Percentiles rank a stretch among this genome's conserved stretches.
Conservation (phyloP, 352 stramenopile genomes). For the Phytophthora agathidicida region DNA sequence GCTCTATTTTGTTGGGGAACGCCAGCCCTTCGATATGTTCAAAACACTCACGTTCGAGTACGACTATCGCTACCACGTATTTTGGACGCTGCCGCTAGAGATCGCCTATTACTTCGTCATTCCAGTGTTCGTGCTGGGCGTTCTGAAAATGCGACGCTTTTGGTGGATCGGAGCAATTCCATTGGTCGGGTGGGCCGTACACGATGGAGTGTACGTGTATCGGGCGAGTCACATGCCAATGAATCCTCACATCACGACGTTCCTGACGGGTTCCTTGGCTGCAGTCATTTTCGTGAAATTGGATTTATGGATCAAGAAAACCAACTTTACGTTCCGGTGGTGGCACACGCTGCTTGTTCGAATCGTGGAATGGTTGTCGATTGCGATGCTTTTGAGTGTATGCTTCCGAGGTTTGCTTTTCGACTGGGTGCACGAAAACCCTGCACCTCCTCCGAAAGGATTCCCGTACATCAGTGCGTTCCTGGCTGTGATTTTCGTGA, state of each 20-base stretch:
- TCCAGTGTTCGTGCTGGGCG: slow-evolving; percentile 34
- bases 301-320: slow-evolving; percentile 22
- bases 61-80: slow-evolving; percentile 44
- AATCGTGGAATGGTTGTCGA: slow-evolving; percentile 17
- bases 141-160: slow-evolving; percentile 15
- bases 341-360: slow-evolving; percentile 28
- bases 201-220: slow-evolving; percentile 23
- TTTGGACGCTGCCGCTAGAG: slow-evolving; percentile 24
- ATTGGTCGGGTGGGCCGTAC: slow-evolving; percentile 25
- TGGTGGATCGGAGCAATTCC: slow-evolving; percentile 32
- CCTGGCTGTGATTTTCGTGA: slow-evolving; percentile 26
- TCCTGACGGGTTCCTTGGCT: slow-evolving; percentile 43
- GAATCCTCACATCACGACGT: slow-evolving; percentile 38
- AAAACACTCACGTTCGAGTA: slow-evolving; percentile 46
- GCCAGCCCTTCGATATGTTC: slow-evolving; percentile 32
- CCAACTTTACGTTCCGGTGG: slow-evolving; percentile 19
- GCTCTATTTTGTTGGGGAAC: slow-evolving; percentile 30
- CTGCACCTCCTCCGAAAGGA: slow-evolving; percentile 18
- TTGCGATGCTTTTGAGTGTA: slow-evolving; percentile 37
- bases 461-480: slow-evolving; percentile 27
- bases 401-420: slow-evolving; percentile 31
- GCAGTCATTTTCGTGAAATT: slow-evolving; percentile 36
- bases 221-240: slow-evolving; percentile 34
- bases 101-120: slow-evolving; percentile 46
- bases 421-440: slow-evolving; percentile 26